Conservation (phyloP, 2,329 filamentous ascomycete species). For the Magnaporthales sp. region DNA sequence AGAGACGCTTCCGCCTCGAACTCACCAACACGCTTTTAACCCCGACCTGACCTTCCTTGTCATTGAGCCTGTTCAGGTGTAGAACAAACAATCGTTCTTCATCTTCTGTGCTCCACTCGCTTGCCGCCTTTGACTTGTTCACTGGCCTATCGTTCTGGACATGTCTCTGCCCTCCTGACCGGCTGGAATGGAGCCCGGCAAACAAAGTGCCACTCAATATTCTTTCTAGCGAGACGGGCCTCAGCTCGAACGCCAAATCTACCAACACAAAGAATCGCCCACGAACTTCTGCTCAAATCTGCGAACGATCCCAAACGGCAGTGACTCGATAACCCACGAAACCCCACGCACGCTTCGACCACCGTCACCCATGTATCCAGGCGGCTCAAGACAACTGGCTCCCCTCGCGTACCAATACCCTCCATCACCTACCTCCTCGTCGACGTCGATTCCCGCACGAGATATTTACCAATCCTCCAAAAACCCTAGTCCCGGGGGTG, state of each 20-base stretch:
- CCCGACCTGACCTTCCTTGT: neutral
- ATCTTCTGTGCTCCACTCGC: neutral
- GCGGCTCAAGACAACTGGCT: conserved; percentile 4
- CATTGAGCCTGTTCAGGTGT: neutral
- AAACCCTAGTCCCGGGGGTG: neutral
- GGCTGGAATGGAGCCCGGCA: conserved; percentile 3
- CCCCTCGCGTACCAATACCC: conserved; percentile 2
- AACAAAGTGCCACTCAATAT: neutral
- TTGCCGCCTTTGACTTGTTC: neutral
- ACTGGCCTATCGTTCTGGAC: neutral
- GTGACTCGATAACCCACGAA: neutral
- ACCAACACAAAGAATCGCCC: neutral
- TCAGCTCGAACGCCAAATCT: neutral
- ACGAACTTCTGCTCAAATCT: neutral
- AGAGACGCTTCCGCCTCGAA: neutral
- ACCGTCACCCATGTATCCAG: conserved; percentile 4
- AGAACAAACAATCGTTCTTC: neutral
- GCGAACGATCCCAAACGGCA: neutral
- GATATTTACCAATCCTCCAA: neutral
- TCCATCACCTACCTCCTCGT: neutral
- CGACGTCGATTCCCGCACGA: neutral
- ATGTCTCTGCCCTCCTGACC: conserved; percentile 1
- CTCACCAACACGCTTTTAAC: neutral
- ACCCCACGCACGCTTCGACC: neutral
- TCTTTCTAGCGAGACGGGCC: neutral